Conservation (phyloP, 345 rosid species). For the Mercurialis annua region DNA sequence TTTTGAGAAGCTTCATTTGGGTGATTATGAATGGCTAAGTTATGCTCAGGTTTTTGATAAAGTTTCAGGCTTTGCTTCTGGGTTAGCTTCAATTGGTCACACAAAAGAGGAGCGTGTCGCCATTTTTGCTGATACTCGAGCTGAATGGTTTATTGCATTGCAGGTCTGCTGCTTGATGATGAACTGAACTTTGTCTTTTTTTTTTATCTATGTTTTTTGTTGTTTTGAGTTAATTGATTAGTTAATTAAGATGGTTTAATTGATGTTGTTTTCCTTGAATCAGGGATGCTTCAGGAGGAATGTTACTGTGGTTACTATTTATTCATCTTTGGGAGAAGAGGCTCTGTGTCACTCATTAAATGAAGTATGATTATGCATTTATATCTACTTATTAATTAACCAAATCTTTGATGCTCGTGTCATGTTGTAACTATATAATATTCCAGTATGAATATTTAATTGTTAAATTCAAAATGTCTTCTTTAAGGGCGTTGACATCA, state of each 20-base stretch:
- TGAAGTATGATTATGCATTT: too few relatives aligned
- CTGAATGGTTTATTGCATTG: constrained; percentile 91
- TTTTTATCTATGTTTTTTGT: neutral
- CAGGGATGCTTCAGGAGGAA: constrained; percentile 95
- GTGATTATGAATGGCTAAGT: constrained; percentile 84
- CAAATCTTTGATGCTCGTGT: too few relatives aligned
- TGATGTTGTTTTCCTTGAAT: constrained; percentile 20
- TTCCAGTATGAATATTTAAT: too few relatives aligned
- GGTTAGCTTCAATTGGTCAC: constrained; percentile 72
- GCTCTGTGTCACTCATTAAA: constrained; percentile 93
- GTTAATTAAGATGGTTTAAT: neutral
- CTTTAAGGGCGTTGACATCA: neutral
- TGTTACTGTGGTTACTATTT: constrained; percentile 85
- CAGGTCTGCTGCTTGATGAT: too few relatives aligned
- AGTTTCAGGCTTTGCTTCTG: constrained; percentile 77
- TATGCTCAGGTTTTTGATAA: constrained; percentile 58
- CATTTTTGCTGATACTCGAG: constrained; percentile 89
- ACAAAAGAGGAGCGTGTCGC: constrained; percentile 74
- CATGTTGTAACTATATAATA: neutral
- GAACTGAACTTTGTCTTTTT: neutral
- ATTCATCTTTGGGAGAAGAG: constrained; percentile 91
- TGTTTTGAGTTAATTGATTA: too few relatives aligned
- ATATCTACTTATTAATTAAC: too few relatives aligned
- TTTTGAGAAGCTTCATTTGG: constrained; percentile 93
- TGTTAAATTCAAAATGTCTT: neutral